Evolutionary conservation across 2,329 filamentous ascomycete genomes (phyloP).

Genomic region (Paracoccidioides brasiliensis): DNA sequence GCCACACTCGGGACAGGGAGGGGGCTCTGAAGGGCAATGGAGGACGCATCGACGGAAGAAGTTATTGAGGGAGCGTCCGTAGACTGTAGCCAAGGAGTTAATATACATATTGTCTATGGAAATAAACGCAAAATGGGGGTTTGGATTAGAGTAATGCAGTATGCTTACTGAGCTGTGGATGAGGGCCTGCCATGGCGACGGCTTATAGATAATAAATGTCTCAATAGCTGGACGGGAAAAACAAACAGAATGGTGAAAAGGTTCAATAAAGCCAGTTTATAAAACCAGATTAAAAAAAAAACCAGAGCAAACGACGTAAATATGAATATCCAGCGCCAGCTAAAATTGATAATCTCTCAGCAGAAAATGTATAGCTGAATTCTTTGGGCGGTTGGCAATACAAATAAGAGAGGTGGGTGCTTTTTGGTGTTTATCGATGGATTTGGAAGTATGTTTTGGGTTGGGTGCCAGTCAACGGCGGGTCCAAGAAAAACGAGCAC

Average conservation of each 20-base stretch:
- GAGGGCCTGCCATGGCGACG: not conserved
- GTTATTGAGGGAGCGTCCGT: constrained; percentile 19
- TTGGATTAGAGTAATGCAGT: not conserved
- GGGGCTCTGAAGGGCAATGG: constrained; percentile 39
- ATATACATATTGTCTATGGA: not conserved
- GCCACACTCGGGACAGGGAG: constrained; percentile 48
- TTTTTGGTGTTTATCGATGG: constrained; percentile 5
- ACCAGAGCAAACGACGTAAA: too few relatives aligned
- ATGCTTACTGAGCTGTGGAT: not conserved
- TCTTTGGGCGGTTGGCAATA: not conserved
- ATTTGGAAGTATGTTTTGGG: constrained; percentile 14
- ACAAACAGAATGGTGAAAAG: too few relatives aligned
- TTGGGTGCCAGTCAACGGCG: constrained; percentile 5
- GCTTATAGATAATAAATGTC: not conserved
- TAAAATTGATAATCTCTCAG: not conserved
- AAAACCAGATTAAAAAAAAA: not conserved
- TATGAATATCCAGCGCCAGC: not conserved
- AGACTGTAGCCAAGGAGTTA: constrained; percentile 5
- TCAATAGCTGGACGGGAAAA: too few relatives aligned
- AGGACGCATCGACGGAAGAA: constrained; percentile 47
- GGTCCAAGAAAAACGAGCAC: constrained; percentile 5
- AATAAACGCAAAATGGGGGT: not conserved
- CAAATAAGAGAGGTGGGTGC: not conserved
- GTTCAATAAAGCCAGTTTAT: not conserved
- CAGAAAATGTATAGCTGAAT: not conserved